These are phyloP conservation scores for Atkinsonella hypoxylon DNA, from an alignment of 2,329 filamentous ascomycete genomes.

Conservation along the genomic window DNA sequence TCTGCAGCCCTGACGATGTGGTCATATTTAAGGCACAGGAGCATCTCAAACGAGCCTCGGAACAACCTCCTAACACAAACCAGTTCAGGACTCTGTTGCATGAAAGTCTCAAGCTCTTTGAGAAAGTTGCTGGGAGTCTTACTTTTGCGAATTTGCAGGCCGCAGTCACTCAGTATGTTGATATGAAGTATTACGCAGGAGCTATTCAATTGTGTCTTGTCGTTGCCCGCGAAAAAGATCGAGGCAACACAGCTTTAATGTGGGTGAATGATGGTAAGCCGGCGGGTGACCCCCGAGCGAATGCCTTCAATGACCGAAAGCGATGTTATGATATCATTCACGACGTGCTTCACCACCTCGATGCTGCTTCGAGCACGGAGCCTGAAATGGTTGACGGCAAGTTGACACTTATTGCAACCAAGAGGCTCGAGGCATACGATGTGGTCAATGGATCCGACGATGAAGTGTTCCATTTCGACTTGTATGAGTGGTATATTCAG, in stretches of 20 bases:
- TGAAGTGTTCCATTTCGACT: constrained; percentile 85
- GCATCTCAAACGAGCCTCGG: constrained; percentile 76
- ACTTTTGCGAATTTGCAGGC: constrained; percentile 68
- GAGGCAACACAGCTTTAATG: constrained; percentile 69
- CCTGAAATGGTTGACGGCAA: constrained; percentile 69
- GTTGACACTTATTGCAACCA: constrained; percentile 61
- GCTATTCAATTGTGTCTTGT: constrained; percentile 78
- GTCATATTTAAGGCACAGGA: constrained; percentile 98
- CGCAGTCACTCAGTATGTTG: constrained; percentile 68
- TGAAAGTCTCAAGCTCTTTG: constrained; percentile 79
- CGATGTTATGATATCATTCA: constrained; percentile 83
- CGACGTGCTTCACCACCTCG: constrained; percentile 65
- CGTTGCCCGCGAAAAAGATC: constrained; percentile 75
- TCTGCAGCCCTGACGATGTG: constrained; percentile 94
- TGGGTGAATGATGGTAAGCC: constrained; percentile 83
- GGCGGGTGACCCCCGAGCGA: constrained; percentile 54
- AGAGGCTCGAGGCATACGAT: constrained; percentile 77
- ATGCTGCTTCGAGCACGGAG: constrained; percentile 54
- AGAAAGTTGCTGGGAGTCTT: constrained; percentile 75
- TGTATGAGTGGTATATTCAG: constrained; percentile 96
- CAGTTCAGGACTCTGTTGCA: constrained; percentile 68
- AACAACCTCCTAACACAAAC: constrained; percentile 64
- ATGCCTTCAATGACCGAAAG: constrained; percentile 58
- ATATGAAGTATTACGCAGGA: constrained; percentile 81
- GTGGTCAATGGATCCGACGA: constrained; percentile 82